Evolutionary conservation across 2,329 filamentous ascomycete species (phyloP).

Genomic region (Ophiostoma triangulosporum): DNA sequence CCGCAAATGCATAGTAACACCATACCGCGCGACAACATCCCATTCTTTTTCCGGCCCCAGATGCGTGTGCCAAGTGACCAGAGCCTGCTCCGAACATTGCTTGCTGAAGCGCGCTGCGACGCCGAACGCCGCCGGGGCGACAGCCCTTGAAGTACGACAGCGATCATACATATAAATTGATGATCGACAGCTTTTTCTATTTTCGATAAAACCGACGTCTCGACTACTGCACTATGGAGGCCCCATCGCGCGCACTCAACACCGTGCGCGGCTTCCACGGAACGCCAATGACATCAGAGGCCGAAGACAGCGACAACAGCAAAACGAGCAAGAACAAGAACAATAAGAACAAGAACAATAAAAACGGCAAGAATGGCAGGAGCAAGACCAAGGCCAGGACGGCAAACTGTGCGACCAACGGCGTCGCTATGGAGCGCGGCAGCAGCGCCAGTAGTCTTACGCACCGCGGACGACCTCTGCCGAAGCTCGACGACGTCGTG

Average conservation of each 20-base stretch:
- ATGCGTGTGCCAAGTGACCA: conserved; percentile 41
- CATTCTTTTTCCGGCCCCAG: conserved; percentile 41
- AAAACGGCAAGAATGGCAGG: background rate
- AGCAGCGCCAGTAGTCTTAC: conserved; percentile 14
- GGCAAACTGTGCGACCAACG: conserved; percentile 11
- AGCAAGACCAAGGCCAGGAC: conserved; percentile 13
- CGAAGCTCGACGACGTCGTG: conserved; percentile 40
- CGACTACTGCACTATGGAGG: conserved; percentile 26
- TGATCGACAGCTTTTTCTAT: too few relatives aligned
- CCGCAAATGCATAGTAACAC: conserved; percentile 45
- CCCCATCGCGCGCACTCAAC: conserved; percentile 35
- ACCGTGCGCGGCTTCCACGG: conserved; percentile 43
- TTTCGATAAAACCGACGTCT: too few relatives aligned
- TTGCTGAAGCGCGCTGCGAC: conserved; percentile 41
- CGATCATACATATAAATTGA: too few relatives aligned
- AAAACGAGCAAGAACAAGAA: background rate
- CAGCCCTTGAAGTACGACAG: conserved; percentile 11
- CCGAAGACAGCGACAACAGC: conserved; percentile 43
- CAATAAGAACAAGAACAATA: conserved; percentile 12
- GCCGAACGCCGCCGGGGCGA: conserved; percentile 43
- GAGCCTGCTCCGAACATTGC: conserved; percentile 33
- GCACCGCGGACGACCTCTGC: conserved; percentile 21
- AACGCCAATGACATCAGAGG: conserved; percentile 40
- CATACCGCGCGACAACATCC: conserved; percentile 27
- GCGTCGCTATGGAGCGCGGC: conserved; percentile 17